Evolutionary conservation across 2,329 filamentous ascomycete genomes (phyloP), one percentile per base, ranked within the genome.

Genomic region (Fusarium foetens): DNA sequence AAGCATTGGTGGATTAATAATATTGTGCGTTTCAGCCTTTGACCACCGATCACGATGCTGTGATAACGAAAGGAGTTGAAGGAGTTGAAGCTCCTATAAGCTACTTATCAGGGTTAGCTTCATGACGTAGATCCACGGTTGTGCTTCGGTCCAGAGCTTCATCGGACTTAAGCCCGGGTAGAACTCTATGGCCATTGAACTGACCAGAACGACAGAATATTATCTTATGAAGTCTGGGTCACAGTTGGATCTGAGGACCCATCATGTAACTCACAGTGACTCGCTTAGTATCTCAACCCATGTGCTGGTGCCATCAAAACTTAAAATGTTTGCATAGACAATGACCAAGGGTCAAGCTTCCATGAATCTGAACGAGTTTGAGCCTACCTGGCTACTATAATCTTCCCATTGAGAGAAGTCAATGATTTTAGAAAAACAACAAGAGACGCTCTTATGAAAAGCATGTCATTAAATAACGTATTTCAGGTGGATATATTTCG

Each of bases 41-140:
- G 39, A 31, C 42, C 46, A 46, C 43, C 42, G 17, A 38, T 25
- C 23, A 23, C 21, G 29, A 29, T 45, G 21, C 43, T 41, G n/a
- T 39, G 41, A 39, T 39, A 52, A 51, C n/a, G 10, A 38, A 49
- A 61, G 42, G 42, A 49, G 46, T 31, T 48, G 52, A 45, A 35
- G 33, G 45, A 52, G 29, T 25, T 45, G 45, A 27, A 31, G 46
- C 31, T 36, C 31, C 31, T 41, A 8, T n/a, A n/a, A 60, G 36
- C 46, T 35, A 31, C 14, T 36, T 27, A 17, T 60, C 36, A 53
- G 16, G 38, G 31, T 42, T 63, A 68, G 66, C 64, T 58, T 53
- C 63, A 71, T 72, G 68, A 65, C 68, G 63, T 69, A 68, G 63
- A 31, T 66, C 21, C 42, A 57, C 12, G 52, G 29, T 19, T 19